phyloP scores from a whole-genome alignment of 2,329 filamentous ascomycete genomes.

The Dryadomyces quercivorus region DNA sequence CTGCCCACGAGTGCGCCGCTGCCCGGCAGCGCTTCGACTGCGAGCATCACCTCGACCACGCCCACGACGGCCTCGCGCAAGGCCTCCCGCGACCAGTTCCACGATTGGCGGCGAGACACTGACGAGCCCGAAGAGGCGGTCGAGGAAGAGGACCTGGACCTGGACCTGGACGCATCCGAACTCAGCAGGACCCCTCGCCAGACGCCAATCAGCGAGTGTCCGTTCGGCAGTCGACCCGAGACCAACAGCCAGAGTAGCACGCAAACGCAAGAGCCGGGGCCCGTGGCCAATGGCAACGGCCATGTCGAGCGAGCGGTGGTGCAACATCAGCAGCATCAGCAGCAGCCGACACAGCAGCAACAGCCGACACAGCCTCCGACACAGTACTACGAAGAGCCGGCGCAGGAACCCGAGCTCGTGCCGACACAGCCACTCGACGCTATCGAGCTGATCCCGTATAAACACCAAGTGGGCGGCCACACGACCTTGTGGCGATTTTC shows the following conservation, averaged over 20 bases:
- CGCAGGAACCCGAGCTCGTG: conserved; percentile 38
- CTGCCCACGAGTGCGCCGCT: conserved; percentile 11
- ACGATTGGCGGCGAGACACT: conserved; percentile 38
- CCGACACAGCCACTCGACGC: conserved; percentile 62
- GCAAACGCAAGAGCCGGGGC: too few species aligned
- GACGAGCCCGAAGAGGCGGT: conserved; percentile 14
- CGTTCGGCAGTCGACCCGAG: not conserved
- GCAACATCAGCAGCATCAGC: not conserved
- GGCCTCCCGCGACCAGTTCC: conserved; percentile 23
- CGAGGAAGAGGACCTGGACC: not conserved
- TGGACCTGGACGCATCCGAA: not conserved
- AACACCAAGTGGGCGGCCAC: conserved; percentile 94
- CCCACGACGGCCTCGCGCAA: conserved; percentile 10
- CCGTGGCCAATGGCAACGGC: too few species aligned
- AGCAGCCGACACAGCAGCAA: not conserved
- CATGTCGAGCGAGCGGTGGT: not conserved
- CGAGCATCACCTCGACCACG: conserved; percentile 2
- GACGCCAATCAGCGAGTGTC: not conserved
- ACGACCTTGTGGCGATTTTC: conserved; percentile 96
- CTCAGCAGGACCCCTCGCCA: not conserved
- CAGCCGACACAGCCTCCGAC: conserved; percentile 6
- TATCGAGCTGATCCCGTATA: conserved; percentile 92
- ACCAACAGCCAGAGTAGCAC: not conserved
- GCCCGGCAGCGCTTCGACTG: not conserved
- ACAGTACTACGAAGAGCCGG: conserved; percentile 33